phyloP scores from a whole-genome alignment of 2,329 filamentous ascomycete genomes.

The Aspergillus unguis region DNA sequence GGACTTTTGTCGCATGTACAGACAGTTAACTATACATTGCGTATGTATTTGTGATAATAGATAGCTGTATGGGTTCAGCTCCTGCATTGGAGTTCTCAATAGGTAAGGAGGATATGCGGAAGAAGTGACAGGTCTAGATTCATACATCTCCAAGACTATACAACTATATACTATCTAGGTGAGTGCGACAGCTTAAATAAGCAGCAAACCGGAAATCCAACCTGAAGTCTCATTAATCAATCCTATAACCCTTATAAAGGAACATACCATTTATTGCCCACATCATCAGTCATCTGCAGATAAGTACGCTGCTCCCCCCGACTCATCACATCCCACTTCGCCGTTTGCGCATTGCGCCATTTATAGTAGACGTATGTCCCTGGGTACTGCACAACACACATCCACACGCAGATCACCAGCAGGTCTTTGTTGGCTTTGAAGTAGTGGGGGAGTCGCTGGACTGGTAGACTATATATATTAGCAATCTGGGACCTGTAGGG shows the following conservation, averaged over 20 bases:
- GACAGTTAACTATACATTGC: too few species aligned
- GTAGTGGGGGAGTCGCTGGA: not conserved
- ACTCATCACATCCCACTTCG: not conserved
- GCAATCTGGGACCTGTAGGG: not conserved
- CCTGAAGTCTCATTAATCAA: not conserved
- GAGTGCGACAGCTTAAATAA: not conserved
- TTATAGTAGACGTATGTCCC: slow-evolving; percentile 1
- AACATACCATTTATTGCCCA: not conserved
- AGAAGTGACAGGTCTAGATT: too few species aligned
- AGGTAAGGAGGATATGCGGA: too few species aligned
- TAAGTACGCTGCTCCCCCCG: not conserved
- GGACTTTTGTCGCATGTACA: too few species aligned
- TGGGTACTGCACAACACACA: slow-evolving; percentile 1
- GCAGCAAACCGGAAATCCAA: slow-evolving; percentile 2
- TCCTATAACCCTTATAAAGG: rapidly evolving
- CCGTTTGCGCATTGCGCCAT: not conserved
- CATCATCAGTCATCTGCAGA: not conserved
- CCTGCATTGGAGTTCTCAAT: too few species aligned
- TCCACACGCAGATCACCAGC: not conserved
- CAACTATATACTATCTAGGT: too few species aligned
- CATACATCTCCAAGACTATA: too few species aligned
- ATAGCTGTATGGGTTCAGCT: too few species aligned
- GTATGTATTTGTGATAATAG: too few species aligned
- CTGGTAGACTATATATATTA: not conserved
- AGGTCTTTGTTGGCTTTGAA: not conserved